Base-by-base conservation (phyloP, 2,329 filamentous ascomycete genomes). In the Alternaria tenuissima region DNA sequence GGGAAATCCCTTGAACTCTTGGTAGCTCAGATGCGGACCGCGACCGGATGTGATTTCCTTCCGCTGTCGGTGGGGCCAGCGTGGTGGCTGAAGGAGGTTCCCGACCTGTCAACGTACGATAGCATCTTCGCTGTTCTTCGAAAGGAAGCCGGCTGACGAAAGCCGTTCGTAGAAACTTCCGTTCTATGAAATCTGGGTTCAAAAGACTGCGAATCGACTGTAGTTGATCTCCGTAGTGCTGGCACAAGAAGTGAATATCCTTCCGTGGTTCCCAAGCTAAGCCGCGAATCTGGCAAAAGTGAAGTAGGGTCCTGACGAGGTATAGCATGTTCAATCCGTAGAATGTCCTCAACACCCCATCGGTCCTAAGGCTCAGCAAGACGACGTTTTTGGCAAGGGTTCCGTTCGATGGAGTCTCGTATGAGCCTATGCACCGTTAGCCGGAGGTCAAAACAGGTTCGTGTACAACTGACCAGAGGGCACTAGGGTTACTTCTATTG, bases 311-410 rank as follows among this genome's bases (percentile, higher is more conserved):
- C 30, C 68, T 72, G 22, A 76, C 51, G 3, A 76, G 58, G 49
- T 75, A 72, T 4, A 69, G 60, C 54, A 75, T 71, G 48, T 75
- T 76, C 11, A 78, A 47, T 6, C 72, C 65, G 48, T 71, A 75
- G 55, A 70, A 72, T n/a, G 61, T 71, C 28, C 59, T 63, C 6
- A 66, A 59, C 18, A 71, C 67, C 3, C 70, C 72, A 16, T 70
- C 66, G 7, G 55, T 60, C 28, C 65, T 73, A 22, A 74, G 41
- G 14, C 67, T 67, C n/a, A 76, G 34, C n/a, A 72, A 53, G 12
- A 74, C 65, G 42, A 72, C 61, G 18, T 71, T 75, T n/a, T 62
- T 66, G 6, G 53, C 52, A 11, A 78, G 56, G 14, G 58, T 51
- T 42, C 73, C 73, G 30, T 57, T 71, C 14, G 54, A 42, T n/a